Evolutionary conservation across 371 early-diverging fungal species (phyloP).

Genomic region (Syncephalastrum sp.): DNA sequence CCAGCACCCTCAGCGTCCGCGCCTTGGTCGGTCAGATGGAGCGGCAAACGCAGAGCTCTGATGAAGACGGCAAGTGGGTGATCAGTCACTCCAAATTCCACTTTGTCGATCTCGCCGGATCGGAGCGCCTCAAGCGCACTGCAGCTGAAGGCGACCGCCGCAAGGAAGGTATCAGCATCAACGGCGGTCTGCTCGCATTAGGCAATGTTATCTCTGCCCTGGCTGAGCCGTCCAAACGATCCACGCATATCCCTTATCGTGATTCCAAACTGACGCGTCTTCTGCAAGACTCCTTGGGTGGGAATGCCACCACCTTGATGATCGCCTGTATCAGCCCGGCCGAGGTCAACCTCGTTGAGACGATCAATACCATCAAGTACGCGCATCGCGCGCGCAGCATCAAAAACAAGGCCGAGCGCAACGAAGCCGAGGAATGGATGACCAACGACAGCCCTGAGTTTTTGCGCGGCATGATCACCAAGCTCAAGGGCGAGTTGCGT

Average conservation of each 20-base stretch:
- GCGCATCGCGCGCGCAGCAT: slow-evolving; percentile 88
- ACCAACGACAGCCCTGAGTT: slow-evolving; percentile 58
- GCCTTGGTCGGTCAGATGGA: slow-evolving; percentile 33
- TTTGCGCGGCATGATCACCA: slow-evolving; percentile 54
- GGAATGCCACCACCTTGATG: slow-evolving; percentile 90
- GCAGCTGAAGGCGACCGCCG: slow-evolving; percentile 92
- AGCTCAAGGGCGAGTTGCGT: slow-evolving; percentile 54
- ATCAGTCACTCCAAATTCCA: slow-evolving; percentile 82
- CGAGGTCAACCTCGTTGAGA: slow-evolving; percentile 82
- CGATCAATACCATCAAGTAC: slow-evolving; percentile 89
- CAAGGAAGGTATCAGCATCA: slow-evolving; percentile 98
- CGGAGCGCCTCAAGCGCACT: slow-evolving; percentile 96
- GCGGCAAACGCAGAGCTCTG: neutral
- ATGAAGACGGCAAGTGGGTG: slow-evolving; percentile 45
- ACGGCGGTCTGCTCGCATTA: slow-evolving; percentile 96
- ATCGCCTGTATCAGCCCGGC: slow-evolving; percentile 91
- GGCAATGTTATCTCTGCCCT: slow-evolving; percentile 99
- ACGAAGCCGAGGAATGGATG: slow-evolving; percentile 66
- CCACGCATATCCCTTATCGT: slow-evolving; percentile 91
- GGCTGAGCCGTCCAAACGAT: slow-evolving; percentile 67
- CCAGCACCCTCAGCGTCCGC: slow-evolving; percentile 32
- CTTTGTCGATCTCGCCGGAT: slow-evolving; percentile 99
- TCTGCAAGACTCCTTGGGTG: slow-evolving; percentile 96
- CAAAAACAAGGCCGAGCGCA: slow-evolving; percentile 76
- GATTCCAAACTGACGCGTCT: slow-evolving; percentile 98